Evolutionary conservation across 169 alveolate species (phyloP), one percentile per base, ranked within the genome.

Genomic region (Plasmodium coatneyi): DNA sequence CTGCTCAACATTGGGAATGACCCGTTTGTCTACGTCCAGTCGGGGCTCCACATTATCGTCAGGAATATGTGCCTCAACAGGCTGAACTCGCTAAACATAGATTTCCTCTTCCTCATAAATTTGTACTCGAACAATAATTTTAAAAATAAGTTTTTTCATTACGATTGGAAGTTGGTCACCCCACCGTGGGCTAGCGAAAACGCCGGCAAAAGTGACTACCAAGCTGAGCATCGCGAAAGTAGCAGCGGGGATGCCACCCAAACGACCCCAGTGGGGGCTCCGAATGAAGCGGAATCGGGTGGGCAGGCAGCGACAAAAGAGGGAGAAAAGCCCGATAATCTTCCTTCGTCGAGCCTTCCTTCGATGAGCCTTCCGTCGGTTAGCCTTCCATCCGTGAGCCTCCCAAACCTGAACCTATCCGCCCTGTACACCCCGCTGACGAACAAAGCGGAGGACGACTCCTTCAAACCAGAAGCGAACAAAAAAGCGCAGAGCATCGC

Each of bases 51-150:
- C 46, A 66, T 87, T 25, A 87, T 87, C 32, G 28, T 87, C 46
- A 54, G 93, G 71, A 87, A 87, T 52, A 60, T 79, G 80, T 87
- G 78, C 52, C 49, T 87, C 72, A 76, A 79, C 78, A 87, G 74
- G 9, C 71, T 87, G 52, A 87, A 87, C 52, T 79, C 89, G 16
- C 82, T 87, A 78, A 76, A 87, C 49, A 2, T 87, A 25, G 93
- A 87, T 87, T 79, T 87, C 2, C 56, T 87, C 25, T 87, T 87
- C 72, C 93, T 87, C 22, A n/a, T 87, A 36, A 87, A 87, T 72
- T 49, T 87, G 74, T 87, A 87, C 49, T 87, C 93, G 30, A 87
- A 87, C 52, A 87, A 87, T 60, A 87, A 87, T 78, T 87, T 79
- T 87, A 76, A 43, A 19, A 87, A 79, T 22, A 87, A 87, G 32